Base-by-base conservation (phyloP, 768 basidiomycete genomes). In the Boletus fagicola region DNA sequence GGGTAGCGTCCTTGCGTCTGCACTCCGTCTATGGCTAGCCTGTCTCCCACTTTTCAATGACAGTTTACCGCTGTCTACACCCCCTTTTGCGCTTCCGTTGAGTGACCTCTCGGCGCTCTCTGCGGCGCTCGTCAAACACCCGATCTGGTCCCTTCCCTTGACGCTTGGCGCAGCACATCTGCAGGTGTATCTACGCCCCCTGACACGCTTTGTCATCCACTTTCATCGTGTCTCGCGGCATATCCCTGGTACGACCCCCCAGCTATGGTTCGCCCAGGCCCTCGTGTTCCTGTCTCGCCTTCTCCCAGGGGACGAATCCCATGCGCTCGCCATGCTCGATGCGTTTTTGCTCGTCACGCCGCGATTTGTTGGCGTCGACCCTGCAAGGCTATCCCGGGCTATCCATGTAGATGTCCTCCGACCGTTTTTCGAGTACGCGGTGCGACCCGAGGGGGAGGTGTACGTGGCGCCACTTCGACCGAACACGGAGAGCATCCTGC, bases 301-400 rank as follows among this genome's bases (percentile, higher is more conserved):
- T 24, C 74, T 85, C 13, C 89, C 88, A 0, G 92, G 93, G 13
- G 89, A 95, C 60, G 94, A 95, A 67, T 81, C 81, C 1, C 65
- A 74, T 36, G 86, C 82, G 0, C 61, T 75, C 24, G 68, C 67
- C 24, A 72, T 83, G 53, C 57, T 84, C 24, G 69, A 62, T 8
- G 16, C 58, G 0, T 57, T 69, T 18, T 48, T 52, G 0, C 48
- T 56, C 10, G 60, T 68, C 42, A 65, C 61, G 4, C 62, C 71
- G 0, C 58, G 52, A 11, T 62, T 68, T 1, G 31, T 55, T n/a
- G 62, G 60, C 1, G 1, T 60, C 40, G 57, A 65, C 24, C 66
- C 60, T 10, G 22, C 4, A 68, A 81, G 7, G 15, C 36, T 66
- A 9, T 48, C 53, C 9, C 33, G 40, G 6, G 24, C 12, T 7